Conservation (phyloP, 2,329 filamentous ascomycete genomes). For the Claviceps pazoutovae region DNA sequence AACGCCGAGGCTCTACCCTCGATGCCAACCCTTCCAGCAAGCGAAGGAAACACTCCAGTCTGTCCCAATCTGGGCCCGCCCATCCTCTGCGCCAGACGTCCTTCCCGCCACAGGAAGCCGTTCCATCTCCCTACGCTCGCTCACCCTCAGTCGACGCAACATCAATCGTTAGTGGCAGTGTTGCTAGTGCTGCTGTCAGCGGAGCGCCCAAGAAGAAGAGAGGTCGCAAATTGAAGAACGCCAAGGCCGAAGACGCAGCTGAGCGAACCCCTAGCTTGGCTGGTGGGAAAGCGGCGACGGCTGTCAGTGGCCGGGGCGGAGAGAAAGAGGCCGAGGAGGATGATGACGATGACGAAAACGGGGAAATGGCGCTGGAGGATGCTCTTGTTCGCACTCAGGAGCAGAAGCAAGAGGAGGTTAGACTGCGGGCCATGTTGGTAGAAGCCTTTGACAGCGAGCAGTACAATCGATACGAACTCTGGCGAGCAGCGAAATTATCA, state of each 20-base stretch:
- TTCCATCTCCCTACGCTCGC: constrained; percentile 40
- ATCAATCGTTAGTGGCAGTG: constrained; percentile 48
- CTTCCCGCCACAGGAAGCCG: constrained; percentile 48
- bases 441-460: constrained; percentile 52
- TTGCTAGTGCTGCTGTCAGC: constrained; percentile 30
- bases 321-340: constrained; percentile 38
- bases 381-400: constrained; percentile 50
- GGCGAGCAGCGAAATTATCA: constrained; percentile 53
- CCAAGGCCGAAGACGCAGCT: constrained; percentile 26
- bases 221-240: constrained; percentile 45
- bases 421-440: constrained; percentile 45
- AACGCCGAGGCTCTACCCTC: constrained; percentile 46
- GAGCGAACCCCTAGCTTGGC: constrained; percentile 32
- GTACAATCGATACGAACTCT: constrained; percentile 55
- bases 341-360: constrained; percentile 43
- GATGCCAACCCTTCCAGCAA: constrained; percentile 41
- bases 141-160: constrained; percentile 52
- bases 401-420: constrained; percentile 49
- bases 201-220: constrained; percentile 43
- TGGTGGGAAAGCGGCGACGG: constrained; percentile 26
- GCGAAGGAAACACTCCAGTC: constrained; percentile 56
- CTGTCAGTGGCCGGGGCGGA: constrained; percentile 29
- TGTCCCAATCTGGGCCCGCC: constrained; percentile 41
- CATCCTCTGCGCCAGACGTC: constrained; percentile 71
- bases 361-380: constrained; percentile 42